Evolutionary conservation across 2,329 filamentous ascomycete genomes (phyloP), one percentile per base, ranked within the genome.

Genomic region (Aspergillus sp.): DNA sequence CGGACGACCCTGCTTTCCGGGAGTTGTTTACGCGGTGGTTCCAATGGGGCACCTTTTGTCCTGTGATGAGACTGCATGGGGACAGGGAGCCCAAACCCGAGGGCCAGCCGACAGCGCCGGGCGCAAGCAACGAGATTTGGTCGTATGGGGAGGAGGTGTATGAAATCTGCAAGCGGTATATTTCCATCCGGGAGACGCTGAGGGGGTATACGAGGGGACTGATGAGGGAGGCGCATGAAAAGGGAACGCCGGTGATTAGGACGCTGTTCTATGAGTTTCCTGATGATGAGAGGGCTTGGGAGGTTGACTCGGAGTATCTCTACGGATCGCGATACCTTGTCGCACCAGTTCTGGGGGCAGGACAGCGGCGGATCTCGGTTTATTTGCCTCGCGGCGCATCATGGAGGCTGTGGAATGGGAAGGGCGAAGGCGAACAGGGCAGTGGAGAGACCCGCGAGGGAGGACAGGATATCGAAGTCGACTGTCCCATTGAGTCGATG

Each of bases 1-100:
- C 85, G 0, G 68, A 75, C 1, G 80, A 86, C 47, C 71, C 75
- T 1, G 74, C 64, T 0, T 89, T 89, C 70, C 77, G 84, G 7
- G 86, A 89, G 65, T 72, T 89, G 0, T 84, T 89, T 57, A 81
- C 85, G 1, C 75, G 87, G 2, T 89, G 86, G 87, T 89, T 89
- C 68, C 86, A 89, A 64, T 89, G 85, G 85, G 86, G 83, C 0
- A 74, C 85, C 0, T 89, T 86, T 65, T 87, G 85, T 56, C 86
- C 86, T 0, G 86, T 89, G 1, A 86, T 89, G 81, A 74, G 87
- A 3, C 76, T 89, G 0, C 86, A 89, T 62, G 87, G 87, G 5
- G 84, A 88, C 65, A 79, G 86, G 0, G 84, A 87, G 67, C 87
- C 86, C 0, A 78, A 80, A 62, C 73, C 66, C 7, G 66, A 60